Evolutionary conservation across 2,329 filamentous ascomycete genomes (phyloP), one percentile per base, ranked within the genome.

Genomic region (Penicillium oxalicum): DNA sequence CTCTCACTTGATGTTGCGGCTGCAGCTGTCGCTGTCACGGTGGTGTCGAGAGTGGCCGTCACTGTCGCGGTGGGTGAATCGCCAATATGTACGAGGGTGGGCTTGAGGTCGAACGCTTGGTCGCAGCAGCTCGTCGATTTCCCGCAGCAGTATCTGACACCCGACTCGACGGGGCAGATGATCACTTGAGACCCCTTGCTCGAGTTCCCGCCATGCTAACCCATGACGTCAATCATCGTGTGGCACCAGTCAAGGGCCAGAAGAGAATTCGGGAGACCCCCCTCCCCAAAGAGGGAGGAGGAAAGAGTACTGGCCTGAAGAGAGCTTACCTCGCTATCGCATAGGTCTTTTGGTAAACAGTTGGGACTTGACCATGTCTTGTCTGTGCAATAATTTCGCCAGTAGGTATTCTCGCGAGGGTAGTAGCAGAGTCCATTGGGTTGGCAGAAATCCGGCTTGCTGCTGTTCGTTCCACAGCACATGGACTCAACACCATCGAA

Each of bases 311-410:
- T 18, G 18, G 18, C 18, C 18, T 18, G 18, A 18, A 18, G 18
- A 18, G 18, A 18, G 36, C 36, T 38, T 44, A 48, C 47, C 2
- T n/a, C 12, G 5, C 24, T 18, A 44, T 28, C 18, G n/a, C 47
- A 48, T 3, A 24, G 7, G 9, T 40, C 34, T 29, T 48, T 48
- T 8, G 26, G 11, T 3, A 48, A 11, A 9, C 47, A 48, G 11
- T 45, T 44, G 4, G 47, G 40, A 40, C 47, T 48, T 18, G 44
- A 28, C 47, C 47, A 48, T 4, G 33, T 48, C 25, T 39, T 11
- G 27, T 48, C 47, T 11, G 47, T 44, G 18, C 47, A 48, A 33
- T 34, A 48, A 6, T 48, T 41, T 12, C 40, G 37, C 25, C 29
- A 48, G 28, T 44, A 44, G 9, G 4, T 9, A 1, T 24, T 25